Percentiles rank a stretch among this genome's conserved stretches.
phyloP scores from a whole-genome alignment of 1,284 basidiomycete genomes.

The Microbotryum saponariae region DNA sequence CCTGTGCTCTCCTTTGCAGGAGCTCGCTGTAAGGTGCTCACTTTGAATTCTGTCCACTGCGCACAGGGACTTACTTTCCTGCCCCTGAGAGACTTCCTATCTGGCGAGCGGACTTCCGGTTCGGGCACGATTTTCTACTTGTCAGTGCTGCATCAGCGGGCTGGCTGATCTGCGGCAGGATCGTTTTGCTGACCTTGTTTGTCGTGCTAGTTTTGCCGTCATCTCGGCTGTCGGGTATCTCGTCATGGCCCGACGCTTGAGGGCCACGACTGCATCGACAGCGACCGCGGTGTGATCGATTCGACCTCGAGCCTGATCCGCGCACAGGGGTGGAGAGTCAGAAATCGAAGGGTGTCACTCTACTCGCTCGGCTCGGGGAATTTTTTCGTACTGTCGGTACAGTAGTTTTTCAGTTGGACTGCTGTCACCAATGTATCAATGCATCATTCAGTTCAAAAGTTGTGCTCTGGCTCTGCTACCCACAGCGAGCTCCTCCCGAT shows the following conservation, averaged over 20 bases:
- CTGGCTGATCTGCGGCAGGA: no score
- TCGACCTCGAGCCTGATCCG: background rate
- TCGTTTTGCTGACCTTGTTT: no score
- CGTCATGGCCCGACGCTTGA: slow-evolving; percentile 5
- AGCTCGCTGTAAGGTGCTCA: background rate
- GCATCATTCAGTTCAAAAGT: background rate
- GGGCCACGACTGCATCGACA: background rate
- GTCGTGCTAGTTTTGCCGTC: slow-evolving; percentile 8
- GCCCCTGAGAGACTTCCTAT: slow-evolving; percentile 19
- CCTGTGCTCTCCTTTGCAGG: background rate
- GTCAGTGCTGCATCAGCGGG: no score
- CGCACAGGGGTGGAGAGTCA: no score
- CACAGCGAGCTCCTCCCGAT: no score
- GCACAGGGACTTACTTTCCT: slow-evolving; percentile 23
- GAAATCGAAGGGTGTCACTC: no score
- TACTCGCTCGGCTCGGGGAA: no score
- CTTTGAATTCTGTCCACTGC: background rate
- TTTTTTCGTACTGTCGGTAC: background rate
- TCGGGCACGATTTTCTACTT: slow-evolving; percentile 25
- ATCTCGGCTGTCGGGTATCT: slow-evolving; percentile 13
- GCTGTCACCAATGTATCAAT: no score
- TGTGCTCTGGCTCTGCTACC: background rate
- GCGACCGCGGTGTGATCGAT: background rate
- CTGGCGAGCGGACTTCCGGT: slow-evolving; percentile 5
- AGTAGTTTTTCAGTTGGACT: background rate